Evolutionary conservation across 352 stramenopile species (phyloP).

Genomic region (Aphanomyces stellatus): DNA sequence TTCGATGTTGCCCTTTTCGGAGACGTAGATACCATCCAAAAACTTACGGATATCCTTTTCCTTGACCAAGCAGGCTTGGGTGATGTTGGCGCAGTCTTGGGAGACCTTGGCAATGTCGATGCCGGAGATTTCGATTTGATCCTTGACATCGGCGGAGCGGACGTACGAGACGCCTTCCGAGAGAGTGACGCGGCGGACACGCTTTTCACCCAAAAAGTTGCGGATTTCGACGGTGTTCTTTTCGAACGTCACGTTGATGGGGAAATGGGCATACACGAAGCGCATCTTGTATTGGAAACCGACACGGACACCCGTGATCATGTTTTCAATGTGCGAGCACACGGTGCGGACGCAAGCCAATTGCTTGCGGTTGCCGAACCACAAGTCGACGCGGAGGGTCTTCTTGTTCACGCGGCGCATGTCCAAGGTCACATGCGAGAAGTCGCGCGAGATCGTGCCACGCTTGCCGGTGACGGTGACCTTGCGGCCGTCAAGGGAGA

Average conservation of each 20-base stretch:
- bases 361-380: slow-evolving; percentile 99
- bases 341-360: slow-evolving; percentile 97
- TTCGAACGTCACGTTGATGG: slow-evolving; percentile 98
- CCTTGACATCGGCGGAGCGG: slow-evolving; percentile 95
- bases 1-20: slow-evolving; percentile 90
- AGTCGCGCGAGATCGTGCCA: slow-evolving; percentile 92
- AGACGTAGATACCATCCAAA: slow-evolving; percentile 99
- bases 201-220: slow-evolving; percentile 99
- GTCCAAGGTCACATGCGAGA: slow-evolving; percentile 97
- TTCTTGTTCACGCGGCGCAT: slow-evolving; percentile 87
- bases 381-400: slow-evolving; percentile 95
- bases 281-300: slow-evolving; percentile 99
- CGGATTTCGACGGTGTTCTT: slow-evolving; percentile 95
- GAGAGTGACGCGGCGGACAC: slow-evolving; percentile 92
- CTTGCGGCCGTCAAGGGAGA: slow-evolving; percentile 91
- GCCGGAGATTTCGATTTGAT: slow-evolving; percentile 97
- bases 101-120: slow-evolving; percentile 98
- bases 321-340: slow-evolving; percentile 99
- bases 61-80: slow-evolving; percentile 75
- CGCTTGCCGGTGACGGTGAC: slow-evolving; percentile 95
- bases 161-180: slow-evolving; percentile 92
- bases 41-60: slow-evolving; percentile 99
- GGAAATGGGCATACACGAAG: slow-evolving; percentile 99
- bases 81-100: slow-evolving; percentile 81
- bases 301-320: slow-evolving; percentile 97